These are phyloP conservation scores for Arxiozyma slooffiae DNA, from an alignment of 1,139 yeast genomes.

Conservation along the genomic window DNA sequence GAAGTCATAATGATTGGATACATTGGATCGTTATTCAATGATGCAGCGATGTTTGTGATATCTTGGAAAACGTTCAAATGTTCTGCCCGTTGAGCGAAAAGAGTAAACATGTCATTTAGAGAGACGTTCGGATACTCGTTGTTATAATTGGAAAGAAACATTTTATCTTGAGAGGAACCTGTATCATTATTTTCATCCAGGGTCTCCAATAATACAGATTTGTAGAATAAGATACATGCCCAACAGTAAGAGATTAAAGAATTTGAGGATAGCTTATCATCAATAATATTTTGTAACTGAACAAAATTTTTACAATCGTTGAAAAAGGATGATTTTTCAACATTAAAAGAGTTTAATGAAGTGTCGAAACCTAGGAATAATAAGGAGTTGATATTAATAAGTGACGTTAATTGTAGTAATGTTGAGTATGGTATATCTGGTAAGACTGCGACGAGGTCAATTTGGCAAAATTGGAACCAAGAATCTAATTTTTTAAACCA, in stretches of 20 bases:
- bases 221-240: conserved; percentile 56
- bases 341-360: conserved; percentile 35
- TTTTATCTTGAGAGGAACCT: not conserved
- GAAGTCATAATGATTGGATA: conserved; percentile 53
- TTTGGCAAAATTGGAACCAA: conserved; percentile 35
- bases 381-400: conserved; percentile 42
- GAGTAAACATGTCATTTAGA: conserved; percentile 13
- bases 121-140: conserved; percentile 9
- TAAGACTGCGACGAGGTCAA: conserved; percentile 17
- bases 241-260: conserved; percentile 56
- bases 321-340: conserved; percentile 35
- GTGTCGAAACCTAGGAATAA: conserved; percentile 47
- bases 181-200: conserved; percentile 28
- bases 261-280: conserved; percentile 32
- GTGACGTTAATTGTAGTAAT: conserved; percentile 32
- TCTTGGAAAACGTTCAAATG: conserved; percentile 41
- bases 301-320: conserved; percentile 37
- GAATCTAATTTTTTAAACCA: conserved; percentile 38
- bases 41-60: conserved; percentile 36
- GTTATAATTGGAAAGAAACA: not conserved
- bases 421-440: conserved; percentile 25
- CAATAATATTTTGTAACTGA: conserved; percentile 33
- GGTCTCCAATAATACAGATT: conserved; percentile 39
- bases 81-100: conserved; percentile 39
- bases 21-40: conserved; percentile 38